Percentiles rank a stretch among this genome's conserved stretches.
Evolutionary conservation across 495 filamentous ascomycete species (phyloP).

Genomic region (Neurospora sp.): DNA sequence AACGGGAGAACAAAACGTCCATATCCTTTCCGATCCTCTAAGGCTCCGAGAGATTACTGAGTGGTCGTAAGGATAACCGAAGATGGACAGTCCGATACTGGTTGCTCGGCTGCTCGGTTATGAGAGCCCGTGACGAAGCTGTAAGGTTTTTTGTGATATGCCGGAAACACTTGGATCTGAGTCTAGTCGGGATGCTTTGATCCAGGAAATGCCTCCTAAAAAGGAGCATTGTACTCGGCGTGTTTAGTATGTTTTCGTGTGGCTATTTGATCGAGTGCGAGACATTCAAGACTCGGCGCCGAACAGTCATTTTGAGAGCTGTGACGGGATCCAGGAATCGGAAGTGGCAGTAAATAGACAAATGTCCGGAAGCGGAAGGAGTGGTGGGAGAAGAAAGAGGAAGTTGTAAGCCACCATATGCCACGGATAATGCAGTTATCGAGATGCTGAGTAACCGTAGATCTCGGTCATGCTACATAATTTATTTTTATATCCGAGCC

Average conservation of each 20-base stretch:
- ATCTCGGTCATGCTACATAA: neutral
- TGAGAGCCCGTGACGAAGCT: neutral
- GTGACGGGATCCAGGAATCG: neutral
- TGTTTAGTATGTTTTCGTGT: neutral
- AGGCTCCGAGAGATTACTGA: neutral
- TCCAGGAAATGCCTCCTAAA: neutral
- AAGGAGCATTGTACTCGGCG: neutral
- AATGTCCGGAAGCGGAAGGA: neutral
- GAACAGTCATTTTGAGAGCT: neutral
- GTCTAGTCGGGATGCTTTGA: neutral
- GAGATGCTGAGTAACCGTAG: neutral
- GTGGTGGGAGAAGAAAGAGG: neutral
- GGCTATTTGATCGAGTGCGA: neutral
- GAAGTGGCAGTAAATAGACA: neutral
- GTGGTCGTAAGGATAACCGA: neutral
- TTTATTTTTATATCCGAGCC: neutral
- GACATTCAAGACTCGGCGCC: neutral
- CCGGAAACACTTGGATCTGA: neutral
- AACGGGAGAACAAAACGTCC: neutral
- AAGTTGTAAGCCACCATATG: neutral
- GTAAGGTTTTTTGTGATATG: neutral
- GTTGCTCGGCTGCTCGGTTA: neutral
- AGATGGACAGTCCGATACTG: neutral
- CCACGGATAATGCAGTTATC: neutral
- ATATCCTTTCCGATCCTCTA: neutral